A percentile compares a stretch with the other conserved stretches of the same genome.
Evolutionary conservation across 2,329 filamentous ascomycete species (phyloP).

Genomic region (Hypomyces rosellus): DNA sequence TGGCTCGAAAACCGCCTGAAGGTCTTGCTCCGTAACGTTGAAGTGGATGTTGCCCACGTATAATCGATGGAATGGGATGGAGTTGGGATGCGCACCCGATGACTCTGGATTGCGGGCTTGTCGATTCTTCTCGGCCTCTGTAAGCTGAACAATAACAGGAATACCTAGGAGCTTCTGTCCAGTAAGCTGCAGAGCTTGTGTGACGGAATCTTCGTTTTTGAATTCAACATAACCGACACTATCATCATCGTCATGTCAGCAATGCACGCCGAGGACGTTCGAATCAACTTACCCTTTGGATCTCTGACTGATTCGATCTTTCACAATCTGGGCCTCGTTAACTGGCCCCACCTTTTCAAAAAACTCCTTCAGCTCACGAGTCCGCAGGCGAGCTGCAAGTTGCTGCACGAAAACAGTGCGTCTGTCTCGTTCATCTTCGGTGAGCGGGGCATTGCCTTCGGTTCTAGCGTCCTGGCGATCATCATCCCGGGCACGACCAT

Average conservation of each 20-base stretch:
- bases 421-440: constrained; percentile 92
- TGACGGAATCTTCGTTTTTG: constrained; percentile 89
- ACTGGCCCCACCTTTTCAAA: constrained; percentile 94
- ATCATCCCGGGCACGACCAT: constrained; percentile 50
- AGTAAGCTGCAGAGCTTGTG: constrained; percentile 92
- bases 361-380: constrained; percentile 86
- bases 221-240: constrained; percentile 99
- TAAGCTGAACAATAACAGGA: constrained; percentile 95
- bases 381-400: constrained; percentile 86
- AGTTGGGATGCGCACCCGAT: constrained; percentile 63
- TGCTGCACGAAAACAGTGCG: constrained; percentile 98
- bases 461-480: constrained; percentile 36
- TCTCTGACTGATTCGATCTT: constrained; percentile 91
- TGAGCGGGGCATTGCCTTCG: constrained; percentile 64
- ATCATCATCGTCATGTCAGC: constrained; percentile 30
- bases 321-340: constrained; percentile 97
- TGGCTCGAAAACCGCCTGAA: constrained; percentile 93
- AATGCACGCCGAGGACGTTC: constrained; percentile 2
- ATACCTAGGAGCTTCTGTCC: constrained; percentile 98
- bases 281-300: constrained; percentile 79
- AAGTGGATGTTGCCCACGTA: constrained; percentile 99
- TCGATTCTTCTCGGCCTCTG: constrained; percentile 98
- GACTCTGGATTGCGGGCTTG: constrained; percentile 80
- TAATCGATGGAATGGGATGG: constrained; percentile 91
- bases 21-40: constrained; percentile 93